Evolutionary conservation across 2,329 filamentous ascomycete species (phyloP), one percentile per base, ranked within the genome.

Genomic region (Sporothrix globosa): DNA sequence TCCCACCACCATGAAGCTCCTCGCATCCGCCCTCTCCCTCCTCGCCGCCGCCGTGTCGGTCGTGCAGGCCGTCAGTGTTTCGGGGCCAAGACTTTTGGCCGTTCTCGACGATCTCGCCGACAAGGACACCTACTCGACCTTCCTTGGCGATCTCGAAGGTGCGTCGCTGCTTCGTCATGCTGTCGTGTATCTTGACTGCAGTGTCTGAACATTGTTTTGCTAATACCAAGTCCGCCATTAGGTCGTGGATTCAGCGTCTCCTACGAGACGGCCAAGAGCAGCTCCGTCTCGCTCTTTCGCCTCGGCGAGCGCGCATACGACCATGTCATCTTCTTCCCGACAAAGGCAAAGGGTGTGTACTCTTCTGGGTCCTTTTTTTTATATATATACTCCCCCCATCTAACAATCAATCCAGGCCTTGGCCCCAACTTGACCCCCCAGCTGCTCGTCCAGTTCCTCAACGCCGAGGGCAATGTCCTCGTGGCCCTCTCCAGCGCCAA

Each of bases 291-390:
- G 67, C 85, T 99, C 74, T 97, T 97, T 83, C 85, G 88, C 78
- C 89, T 96, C 74, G 96, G 95, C 78, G 92, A 96, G 83, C 89
- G 91, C 79, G 89, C 88, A 73, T 98, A 94, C 81, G 95, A 98
- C 82, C 95, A 99, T 81, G 83, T 98, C 74, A 81, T 98, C 74
- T 86, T 99, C 75, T 88, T 98, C 74, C 96, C 96, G 68, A 89
- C 90, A 72, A 97, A 95, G 81, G 88, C 92, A 44, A 99, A 99
- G 87, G 94, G 91, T 93, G 41, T 61, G 4, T 34, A 39, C 13
- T 27, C 48, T 71, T 76, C 54, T 14, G 0, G 17, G 9, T 24
- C 2, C 10, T 19, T 10, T 2, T 17, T 48, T 0, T 30, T 41
- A 2, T n/a, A 1, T 21, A 24, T 17, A 39, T 58, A 19, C 41